phyloP scores from a whole-genome alignment of 352 stramenopile species.

The Phytophthora lateralis region DNA sequence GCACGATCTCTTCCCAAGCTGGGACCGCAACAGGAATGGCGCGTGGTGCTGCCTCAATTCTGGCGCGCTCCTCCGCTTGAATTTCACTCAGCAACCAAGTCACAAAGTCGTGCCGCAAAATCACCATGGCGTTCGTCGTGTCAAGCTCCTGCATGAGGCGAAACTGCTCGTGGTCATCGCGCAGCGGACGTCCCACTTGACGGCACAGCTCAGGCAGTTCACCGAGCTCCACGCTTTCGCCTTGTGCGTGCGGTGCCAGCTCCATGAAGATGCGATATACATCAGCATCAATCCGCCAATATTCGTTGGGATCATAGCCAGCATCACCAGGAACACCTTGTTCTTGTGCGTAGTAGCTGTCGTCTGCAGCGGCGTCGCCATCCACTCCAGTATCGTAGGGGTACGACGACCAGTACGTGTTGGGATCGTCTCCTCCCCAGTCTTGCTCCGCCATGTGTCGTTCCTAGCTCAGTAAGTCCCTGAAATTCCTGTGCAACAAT shows the following conservation, averaged over 20 bases:
- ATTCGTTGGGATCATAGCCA: slow-evolving; percentile 38
- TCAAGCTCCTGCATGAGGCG: slow-evolving; percentile 62
- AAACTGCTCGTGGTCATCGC: slow-evolving; percentile 49
- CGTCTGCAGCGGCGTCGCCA: background rate
- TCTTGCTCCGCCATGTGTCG: slow-evolving; percentile 14
- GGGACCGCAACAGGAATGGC: slow-evolving; percentile 29
- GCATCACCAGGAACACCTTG: background rate
- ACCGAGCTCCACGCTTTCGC: slow-evolving; percentile 40
- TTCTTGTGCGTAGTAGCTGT: slow-evolving; percentile 4
- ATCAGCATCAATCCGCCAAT: slow-evolving; percentile 59
- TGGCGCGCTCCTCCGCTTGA: slow-evolving; percentile 28
- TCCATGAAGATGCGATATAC: slow-evolving; percentile 40
- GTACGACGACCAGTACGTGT: background rate
- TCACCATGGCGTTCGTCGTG: slow-evolving; percentile 61
- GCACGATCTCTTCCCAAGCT: slow-evolving; percentile 59
- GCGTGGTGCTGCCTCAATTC: slow-evolving; percentile 11
- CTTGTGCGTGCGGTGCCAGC: slow-evolving; percentile 39
- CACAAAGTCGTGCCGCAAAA: slow-evolving; percentile 58
- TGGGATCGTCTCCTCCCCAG: slow-evolving; percentile 6
- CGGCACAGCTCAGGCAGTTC: slow-evolving; percentile 59
- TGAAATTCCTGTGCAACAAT: background rate
- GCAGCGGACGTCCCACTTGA: slow-evolving; percentile 43
- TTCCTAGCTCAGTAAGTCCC: background rate
- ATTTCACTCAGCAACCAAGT: slow-evolving; percentile 56
- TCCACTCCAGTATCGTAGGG: background rate